Conservation (phyloP, 768 basidiomycete species). For the Kwoniella europaea region DNA sequence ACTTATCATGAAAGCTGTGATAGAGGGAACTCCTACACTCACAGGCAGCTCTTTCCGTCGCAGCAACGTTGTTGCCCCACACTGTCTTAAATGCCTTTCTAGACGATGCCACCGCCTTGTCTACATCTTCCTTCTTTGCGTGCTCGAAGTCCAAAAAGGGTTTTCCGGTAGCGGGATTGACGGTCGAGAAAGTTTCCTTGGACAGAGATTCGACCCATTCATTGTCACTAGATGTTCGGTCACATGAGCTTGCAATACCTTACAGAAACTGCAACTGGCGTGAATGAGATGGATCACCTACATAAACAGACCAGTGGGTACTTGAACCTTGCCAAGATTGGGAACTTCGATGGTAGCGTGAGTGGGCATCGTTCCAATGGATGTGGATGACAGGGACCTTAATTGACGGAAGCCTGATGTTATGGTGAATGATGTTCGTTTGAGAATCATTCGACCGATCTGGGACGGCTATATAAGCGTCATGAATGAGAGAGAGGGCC, state of each 20-base stretch:
- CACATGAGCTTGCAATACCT: not conserved
- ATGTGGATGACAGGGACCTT: not conserved
- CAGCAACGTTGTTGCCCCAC: conserved; percentile 58
- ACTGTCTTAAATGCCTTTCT: conserved; percentile 59
- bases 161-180: conserved; percentile 68
- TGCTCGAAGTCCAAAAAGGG: conserved; percentile 61
- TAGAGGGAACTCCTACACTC: conserved; percentile 2
- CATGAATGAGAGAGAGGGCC: not conserved
- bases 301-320: conserved; percentile 33
- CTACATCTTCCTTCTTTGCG: conserved; percentile 73
- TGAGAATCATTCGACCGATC: conserved; percentile 1
- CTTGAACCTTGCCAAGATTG: conserved; percentile 12
- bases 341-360: conserved; percentile 28
- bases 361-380: conserved; percentile 20
- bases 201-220: conserved; percentile 30
- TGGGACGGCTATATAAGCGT: not conserved
- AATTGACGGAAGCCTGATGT: not conserved
- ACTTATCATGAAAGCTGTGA: not conserved
- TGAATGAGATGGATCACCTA: conserved; percentile 2
- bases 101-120: conserved; percentile 67
- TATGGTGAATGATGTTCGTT: not conserved
- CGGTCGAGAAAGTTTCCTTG: conserved; percentile 53
- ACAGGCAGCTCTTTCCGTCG: conserved; percentile 51
- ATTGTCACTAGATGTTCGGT: conserved; percentile 8
- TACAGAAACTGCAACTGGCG: not conserved